phyloP scores from a whole-genome alignment of 148 eudicot species.

The Linanthus parryae region DNA sequence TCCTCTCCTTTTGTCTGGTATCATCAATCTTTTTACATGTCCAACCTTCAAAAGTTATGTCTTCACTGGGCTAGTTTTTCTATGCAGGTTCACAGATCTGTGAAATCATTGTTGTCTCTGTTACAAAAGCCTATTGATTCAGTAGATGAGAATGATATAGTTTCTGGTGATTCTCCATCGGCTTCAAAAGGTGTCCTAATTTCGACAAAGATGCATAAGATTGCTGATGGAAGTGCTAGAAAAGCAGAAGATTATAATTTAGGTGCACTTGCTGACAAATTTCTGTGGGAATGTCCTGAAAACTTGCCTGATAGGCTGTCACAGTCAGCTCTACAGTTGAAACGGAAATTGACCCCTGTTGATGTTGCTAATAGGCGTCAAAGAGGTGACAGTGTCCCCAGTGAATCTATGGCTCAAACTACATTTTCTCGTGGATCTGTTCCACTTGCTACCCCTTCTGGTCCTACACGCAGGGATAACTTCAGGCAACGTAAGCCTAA shows the following conservation, averaged over 20 bases:
- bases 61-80: constrained; percentile 1
- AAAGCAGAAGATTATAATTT: constrained; percentile 45
- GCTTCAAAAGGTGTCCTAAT: constrained; percentile 23
- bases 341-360: constrained; percentile 59
- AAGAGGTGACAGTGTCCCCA: constrained; percentile 52
- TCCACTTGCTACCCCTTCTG: constrained; percentile 35
- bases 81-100: constrained; percentile 57
- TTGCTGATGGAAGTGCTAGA: constrained; percentile 49
- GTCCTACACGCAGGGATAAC: constrained; percentile 71
- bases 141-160: constrained; percentile 28
- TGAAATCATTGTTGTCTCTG: constrained; percentile 39
- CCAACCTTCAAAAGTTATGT: constrained; percentile 1
- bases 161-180: constrained; percentile 19
- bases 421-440: constrained; percentile 54
- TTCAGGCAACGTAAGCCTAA: constrained; percentile 94
- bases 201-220: constrained; percentile 49
- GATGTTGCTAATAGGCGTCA: constrained; percentile 68
- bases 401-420: constrained; percentile 33
- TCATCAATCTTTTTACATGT: not conserved
- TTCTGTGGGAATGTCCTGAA: constrained; percentile 95
- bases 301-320: constrained; percentile 73
- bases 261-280: constrained; percentile 51
- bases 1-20: not conserved
- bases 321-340: constrained; percentile 48
- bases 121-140: constrained; percentile 41